These are phyloP conservation scores for Casuarina equisetifolia DNA, from an alignment of 306 rosid species.

Conservation along the genomic window DNA sequence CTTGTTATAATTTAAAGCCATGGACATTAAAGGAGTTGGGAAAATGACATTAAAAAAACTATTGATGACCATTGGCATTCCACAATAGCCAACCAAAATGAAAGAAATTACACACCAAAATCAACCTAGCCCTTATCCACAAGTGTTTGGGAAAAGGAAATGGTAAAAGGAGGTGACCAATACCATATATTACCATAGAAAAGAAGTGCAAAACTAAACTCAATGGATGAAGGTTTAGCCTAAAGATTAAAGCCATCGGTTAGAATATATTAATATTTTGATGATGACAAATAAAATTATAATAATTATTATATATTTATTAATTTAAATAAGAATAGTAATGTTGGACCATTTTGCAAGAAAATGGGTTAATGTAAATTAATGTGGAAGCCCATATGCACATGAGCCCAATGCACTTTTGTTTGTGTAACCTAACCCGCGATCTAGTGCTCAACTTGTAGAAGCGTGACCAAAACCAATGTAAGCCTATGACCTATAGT, in stretches of 20 bases:
- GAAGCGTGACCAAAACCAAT: no score
- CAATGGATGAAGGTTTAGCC: slow-evolving; percentile 56
- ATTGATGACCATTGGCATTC: not conserved
- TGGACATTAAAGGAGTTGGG: not conserved
- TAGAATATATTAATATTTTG: slow-evolving; percentile 12
- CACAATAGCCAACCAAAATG: not conserved
- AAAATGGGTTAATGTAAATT: no score
- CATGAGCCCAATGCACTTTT: no score
- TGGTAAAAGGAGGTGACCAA: slow-evolving; percentile 62
- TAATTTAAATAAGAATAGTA: no score
- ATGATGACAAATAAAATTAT: no score
- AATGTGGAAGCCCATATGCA: no score
- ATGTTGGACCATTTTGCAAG: no score
- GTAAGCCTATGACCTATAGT: no score
- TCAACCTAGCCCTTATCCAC: slow-evolving; percentile 57
- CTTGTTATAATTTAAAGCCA: not conserved
- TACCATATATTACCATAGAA: slow-evolving; percentile 64
- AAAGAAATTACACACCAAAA: slow-evolving; percentile 35
- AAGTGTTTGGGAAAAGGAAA: slow-evolving; percentile 59
- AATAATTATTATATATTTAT: no score
- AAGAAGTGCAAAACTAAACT: slow-evolving; percentile 69
- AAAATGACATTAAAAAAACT: not conserved
- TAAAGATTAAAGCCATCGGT: slow-evolving; percentile 59
- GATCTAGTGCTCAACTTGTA: no score
- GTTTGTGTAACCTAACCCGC: no score